These are phyloP conservation scores for Wickerhamiella infanticola DNA, from an alignment of 1,139 yeast species.

Conservation along the genomic window DNA sequence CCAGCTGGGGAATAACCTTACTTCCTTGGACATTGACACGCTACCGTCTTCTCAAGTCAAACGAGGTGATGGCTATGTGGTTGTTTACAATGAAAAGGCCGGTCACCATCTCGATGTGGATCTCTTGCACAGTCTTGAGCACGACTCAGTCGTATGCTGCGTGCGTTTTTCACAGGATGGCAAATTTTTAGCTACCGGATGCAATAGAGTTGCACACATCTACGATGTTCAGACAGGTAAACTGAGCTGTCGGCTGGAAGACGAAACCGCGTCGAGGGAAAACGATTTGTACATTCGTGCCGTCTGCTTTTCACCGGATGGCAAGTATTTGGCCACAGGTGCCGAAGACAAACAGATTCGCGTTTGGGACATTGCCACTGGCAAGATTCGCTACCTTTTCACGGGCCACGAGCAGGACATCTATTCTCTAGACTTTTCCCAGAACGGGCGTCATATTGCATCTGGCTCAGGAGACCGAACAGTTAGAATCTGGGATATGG, in stretches of 20 bases:
- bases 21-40: slow-evolving; percentile 65
- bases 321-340: slow-evolving; percentile 89
- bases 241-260: slow-evolving; percentile 70
- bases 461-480: slow-evolving; percentile 96
- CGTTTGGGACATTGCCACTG: slow-evolving; percentile 87
- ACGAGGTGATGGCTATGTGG: slow-evolving; percentile 76
- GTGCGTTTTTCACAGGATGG: slow-evolving; percentile 90
- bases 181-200: slow-evolving; percentile 88
- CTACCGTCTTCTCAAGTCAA: slow-evolving; percentile 71
- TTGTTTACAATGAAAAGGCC: slow-evolving; percentile 80
- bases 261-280: slow-evolving; percentile 42
- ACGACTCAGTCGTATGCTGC: slow-evolving; percentile 90
- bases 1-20: slow-evolving; percentile 39
- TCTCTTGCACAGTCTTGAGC: slow-evolving; percentile 77
- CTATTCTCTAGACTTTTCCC: slow-evolving; percentile 88
- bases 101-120: slow-evolving; percentile 62
- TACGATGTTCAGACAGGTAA: slow-evolving; percentile 89
- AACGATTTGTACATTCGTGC: slow-evolving; percentile 86
- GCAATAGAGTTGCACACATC: slow-evolving; percentile 91
- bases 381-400: slow-evolving; percentile 74
- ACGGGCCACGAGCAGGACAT: slow-evolving; percentile 97
- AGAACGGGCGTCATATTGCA: slow-evolving; percentile 85
- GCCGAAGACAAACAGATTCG: slow-evolving; percentile 95
- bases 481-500: slow-evolving; percentile 92
- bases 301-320: slow-evolving; percentile 94